Base-by-base conservation (phyloP, 768 basidiomycete genomes). In the Pleurotus giganteus region DNA sequence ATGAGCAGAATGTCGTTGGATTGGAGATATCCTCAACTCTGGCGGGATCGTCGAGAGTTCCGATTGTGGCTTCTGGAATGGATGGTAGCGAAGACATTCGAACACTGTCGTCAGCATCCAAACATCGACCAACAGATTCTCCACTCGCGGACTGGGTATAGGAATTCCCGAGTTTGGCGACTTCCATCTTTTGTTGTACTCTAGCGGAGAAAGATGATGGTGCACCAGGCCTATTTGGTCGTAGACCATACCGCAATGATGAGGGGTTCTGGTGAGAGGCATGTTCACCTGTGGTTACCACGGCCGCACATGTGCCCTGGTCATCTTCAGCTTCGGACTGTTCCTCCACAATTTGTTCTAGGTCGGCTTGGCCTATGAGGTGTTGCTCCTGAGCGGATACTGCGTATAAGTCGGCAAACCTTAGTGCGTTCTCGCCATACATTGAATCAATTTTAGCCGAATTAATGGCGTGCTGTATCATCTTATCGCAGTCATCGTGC, bases 201-300 rank as follows among this genome's bases (percentile, higher is more conserved):
- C 76, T 77, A 29, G 61, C 58, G 31, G 76, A 64, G 65, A 84
- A 80, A 3, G 72, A 71, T 17, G 76, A 71, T 17, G 66, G 69
- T 39, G 61, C 61, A 57, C 65, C 56, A 56, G 62, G 50, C 23
- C 58, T 62, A 61, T 29, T 61, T 58, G 59, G 61, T 62, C 60
- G 63, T 54, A 57, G 59, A 57, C 55, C 63, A 58, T 32, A 62
- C 41, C 55, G 52, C 9, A 51, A 34, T 31, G 47, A 28, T n/a
- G n/a, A n/a, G n/a, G n/a, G n/a, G n/a, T n/a, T n/a, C n/a, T n/a
- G n/a, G n/a, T n/a, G n/a, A n/a, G n/a, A n/a, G n/a, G n/a, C n/a
- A n/a, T n/a, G n/a, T n/a, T n/a, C n/a, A n/a, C n/a, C n/a, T n/a
- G n/a, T n/a, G n/a, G n/a, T n/a, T n/a, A n/a, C n/a, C n/a, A n/a